Conservation (phyloP, 805 yeast genomes). For the Yamadazyma endophytica region DNA sequence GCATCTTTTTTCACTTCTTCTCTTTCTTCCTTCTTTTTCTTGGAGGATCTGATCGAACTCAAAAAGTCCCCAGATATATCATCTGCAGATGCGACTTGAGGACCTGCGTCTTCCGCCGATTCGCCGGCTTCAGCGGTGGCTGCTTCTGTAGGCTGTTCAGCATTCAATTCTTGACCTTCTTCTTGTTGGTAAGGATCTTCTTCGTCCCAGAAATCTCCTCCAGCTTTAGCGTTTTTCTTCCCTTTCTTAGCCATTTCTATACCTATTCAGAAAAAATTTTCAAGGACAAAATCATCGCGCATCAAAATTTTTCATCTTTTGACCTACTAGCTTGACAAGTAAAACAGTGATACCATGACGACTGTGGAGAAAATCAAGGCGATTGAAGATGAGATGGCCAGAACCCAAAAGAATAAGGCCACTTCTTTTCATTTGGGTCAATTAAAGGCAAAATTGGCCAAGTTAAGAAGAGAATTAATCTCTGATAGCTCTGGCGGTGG, state of each 20-base stretch:
- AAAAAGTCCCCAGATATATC: slow-evolving; percentile 63
- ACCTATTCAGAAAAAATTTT: not conserved
- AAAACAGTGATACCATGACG: slow-evolving; percentile 24
- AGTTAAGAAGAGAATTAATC: slow-evolving; percentile 85
- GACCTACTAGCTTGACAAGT: not conserved
- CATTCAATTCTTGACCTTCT: slow-evolving; percentile 3
- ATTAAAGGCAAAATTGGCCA: slow-evolving; percentile 93
- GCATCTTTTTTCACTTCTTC: slow-evolving; percentile 52
- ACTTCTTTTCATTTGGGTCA: slow-evolving; percentile 97
- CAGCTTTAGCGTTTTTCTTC: slow-evolving; percentile 59
- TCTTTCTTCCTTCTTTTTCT: slow-evolving; percentile 61
- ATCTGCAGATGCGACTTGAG: slow-evolving; percentile 18
- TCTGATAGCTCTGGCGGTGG: slow-evolving; percentile 50
- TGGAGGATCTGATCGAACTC: slow-evolving; percentile 76
- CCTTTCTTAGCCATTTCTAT: slow-evolving; percentile 51
- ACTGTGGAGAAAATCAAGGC: slow-evolving; percentile 65
- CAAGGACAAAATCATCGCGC: not conserved
- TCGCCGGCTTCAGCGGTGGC: slow-evolving; percentile 2
- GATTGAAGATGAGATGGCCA: slow-evolving; percentile 97
- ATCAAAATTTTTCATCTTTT: slow-evolving; percentile 6
- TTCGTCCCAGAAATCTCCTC: slow-evolving; percentile 79
- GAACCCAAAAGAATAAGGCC: slow-evolving; percentile 96
- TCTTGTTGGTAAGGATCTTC: slow-evolving; percentile 40
- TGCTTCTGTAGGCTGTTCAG: slow-evolving; percentile 3
- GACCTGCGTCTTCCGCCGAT: slow-evolving; percentile 19